Base-by-base conservation (phyloP, 208 protist species). In the Acanthamoeba sp. region DNA sequence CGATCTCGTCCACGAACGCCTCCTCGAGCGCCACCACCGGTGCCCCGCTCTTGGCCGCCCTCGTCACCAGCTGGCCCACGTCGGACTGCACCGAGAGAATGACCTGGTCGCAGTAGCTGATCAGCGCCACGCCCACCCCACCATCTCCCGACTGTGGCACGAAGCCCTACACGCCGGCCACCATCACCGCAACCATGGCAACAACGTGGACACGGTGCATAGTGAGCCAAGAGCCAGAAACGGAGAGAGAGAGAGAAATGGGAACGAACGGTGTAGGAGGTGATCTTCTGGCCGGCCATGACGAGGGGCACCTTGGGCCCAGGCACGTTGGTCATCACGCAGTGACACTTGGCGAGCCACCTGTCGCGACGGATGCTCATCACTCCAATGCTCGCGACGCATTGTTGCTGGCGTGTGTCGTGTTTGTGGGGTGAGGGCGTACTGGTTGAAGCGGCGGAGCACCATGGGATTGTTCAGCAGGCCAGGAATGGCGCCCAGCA, bases 51-150 rank as follows among this genome's bases (percentile, higher is more conserved):
- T 34, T 22, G 40, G 36, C 40, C 27, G 18, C 48, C 20, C 45
- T 16, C 2, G n/a, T n/a, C n/a, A n/a, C n/a, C n/a, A 84, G 42
- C 42, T 84, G 73, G 38, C 73, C 73, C 9, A 57, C 73, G 12
- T 84, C 73, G 18, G 73, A 84, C 10, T 36, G 73, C 73, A 84
- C 73, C 1, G 73, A 84, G 42, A 84, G 73, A 5, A n/a, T 84
- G 73, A 84, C 73, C 42, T 84, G 73, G 42, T 84, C 73, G 73
- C 73, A 84, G 73, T 84, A 84, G 73, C 73, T 84, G 73, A 84
- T 84, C 20, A 84, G 73, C 32, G 73, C 34, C 40, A 84, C 73
- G 73, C 73, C 73, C 73, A 84, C 20, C 6, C 73, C 73, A 40
- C 73, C 73, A 24, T 84, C 73, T 18, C 73, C 73, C 16, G 73